Percentiles rank a stretch among this genome's conserved stretches.
phyloP scores from a whole-genome alignment of 768 basidiomycete species.

The Tremella yokohamensis region DNA sequence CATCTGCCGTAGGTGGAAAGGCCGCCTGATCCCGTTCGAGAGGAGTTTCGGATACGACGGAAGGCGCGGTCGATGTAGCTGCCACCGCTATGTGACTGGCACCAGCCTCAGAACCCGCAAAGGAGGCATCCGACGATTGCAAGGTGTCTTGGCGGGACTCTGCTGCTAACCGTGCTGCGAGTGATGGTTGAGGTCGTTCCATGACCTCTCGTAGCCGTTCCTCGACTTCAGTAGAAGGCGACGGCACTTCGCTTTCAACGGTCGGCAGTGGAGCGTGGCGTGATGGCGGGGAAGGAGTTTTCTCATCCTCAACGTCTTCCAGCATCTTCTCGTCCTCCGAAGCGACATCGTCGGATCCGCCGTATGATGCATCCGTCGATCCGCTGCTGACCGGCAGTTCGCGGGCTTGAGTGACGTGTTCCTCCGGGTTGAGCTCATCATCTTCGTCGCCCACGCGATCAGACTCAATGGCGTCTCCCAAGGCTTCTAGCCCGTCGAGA shows the following conservation, averaged over 20 bases:
- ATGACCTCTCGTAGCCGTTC: slow-evolving; percentile 2
- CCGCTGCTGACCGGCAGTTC: slow-evolving; percentile 51
- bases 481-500: slow-evolving; percentile 72
- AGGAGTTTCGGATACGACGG: slow-evolving; percentile 22
- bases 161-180: slow-evolving; percentile 27
- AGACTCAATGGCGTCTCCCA: slow-evolving; percentile 73
- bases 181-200: slow-evolving; percentile 12
- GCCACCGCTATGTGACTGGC: slow-evolving; percentile 30
- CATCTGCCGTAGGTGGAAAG: neutral
- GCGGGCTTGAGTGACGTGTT: slow-evolving; percentile 61
- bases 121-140: slow-evolving; percentile 25
- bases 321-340: slow-evolving; percentile 33
- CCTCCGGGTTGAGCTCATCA: slow-evolving; percentile 65
- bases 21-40: neutral
- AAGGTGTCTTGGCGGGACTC: slow-evolving; percentile 23
- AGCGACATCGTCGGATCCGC: slow-evolving; percentile 30
- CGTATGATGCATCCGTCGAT: slow-evolving; percentile 44
- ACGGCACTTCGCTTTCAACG: neutral
- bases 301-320: slow-evolving; percentile 32
- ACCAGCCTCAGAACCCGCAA: slow-evolving; percentile 31
- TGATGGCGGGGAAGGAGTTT: slow-evolving; percentile 23
- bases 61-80: slow-evolving; percentile 30
- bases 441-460: slow-evolving; percentile 67
- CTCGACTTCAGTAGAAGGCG: neutral
- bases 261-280: neutral